Evolutionary conservation across 352 stramenopile genomes (phyloP), one percentile per base, ranked within the genome.

Genomic region (Pythium guiyangense): DNA sequence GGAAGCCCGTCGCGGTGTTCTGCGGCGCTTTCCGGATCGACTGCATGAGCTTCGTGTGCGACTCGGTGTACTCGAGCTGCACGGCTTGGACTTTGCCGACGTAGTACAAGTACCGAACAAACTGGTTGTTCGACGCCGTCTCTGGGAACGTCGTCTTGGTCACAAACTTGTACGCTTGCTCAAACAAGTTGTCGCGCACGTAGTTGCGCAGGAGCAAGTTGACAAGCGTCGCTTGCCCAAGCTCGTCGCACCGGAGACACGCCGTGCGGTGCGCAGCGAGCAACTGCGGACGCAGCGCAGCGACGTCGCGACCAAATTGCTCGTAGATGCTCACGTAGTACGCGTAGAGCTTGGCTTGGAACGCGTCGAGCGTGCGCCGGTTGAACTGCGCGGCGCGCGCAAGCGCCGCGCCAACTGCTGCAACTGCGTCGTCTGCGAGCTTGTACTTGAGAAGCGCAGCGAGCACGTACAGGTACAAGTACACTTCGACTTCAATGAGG

Each of bases 61-160:
- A 92, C 48, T 97, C 87, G 5, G 96, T 98, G 77, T 99, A 99
- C 77, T 99, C 96, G 29, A 99, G 84, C 62, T 98, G 88, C 40
- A 99, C 76, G 15, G 97, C 96, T 64, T 98, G 88, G 55, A 99
- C 97, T 45, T 97, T 92, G 59, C 96, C 84, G 17, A 92, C 83
- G 69, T 99, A 98, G 72, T 98, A 99, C 54, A 99, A 67, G 67
- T 98, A 98, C 37, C 97, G 88, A 60, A 98, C 96, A 57, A 99
- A 95, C 80, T 99, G 96, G 73, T 99, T 99, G 83, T 99, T 99
- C n/a, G 90, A 98, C 22, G 96, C 90, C 8, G 74, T 83, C 59
- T 97, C 87, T 0, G 90, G 88, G 55, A 96, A 96, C 35, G 74
- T 83, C 22, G 88, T 92, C 77, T 96, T 96, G 50, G 67, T 90